Evolutionary conservation across 1,284 basidiomycete genomes (phyloP).

Genomic region (Apiotrichum siamense): DNA sequence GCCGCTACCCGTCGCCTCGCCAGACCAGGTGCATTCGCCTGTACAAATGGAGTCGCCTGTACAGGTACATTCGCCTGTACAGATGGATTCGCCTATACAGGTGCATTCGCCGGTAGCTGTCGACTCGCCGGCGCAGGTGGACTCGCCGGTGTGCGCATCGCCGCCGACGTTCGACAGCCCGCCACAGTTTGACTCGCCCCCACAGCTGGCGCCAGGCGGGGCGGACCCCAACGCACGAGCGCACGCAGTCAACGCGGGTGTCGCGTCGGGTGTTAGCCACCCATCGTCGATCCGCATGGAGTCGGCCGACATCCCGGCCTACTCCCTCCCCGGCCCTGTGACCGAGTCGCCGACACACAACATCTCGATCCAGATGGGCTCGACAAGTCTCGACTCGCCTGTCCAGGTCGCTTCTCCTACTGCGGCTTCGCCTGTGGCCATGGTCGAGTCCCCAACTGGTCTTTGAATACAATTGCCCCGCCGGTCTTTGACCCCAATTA

Average conservation of each 20-base stretch:
- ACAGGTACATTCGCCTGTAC: conserved; percentile 5
- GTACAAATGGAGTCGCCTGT: not conserved
- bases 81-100: conserved; percentile 2
- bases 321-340: not conserved
- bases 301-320: not conserved
- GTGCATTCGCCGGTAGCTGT: not conserved
- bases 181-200: conserved; percentile 1
- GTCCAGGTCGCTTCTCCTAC: conserved; percentile 8
- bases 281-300: not conserved
- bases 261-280: too few relatives aligned
- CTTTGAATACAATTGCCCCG: too few relatives aligned
- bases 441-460: not conserved
- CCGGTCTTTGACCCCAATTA: too few relatives aligned
- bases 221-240: too few relatives aligned
- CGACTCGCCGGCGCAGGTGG: not conserved
- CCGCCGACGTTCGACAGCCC: not conserved
- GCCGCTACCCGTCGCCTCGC: not conserved
- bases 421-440: too few relatives aligned
- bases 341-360: not conserved
- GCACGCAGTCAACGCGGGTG: too few relatives aligned
- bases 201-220: too few relatives aligned
- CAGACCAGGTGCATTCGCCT: conserved; percentile 5
- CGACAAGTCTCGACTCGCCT: conserved; percentile 3
- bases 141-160: not conserved
- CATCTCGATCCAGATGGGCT: not conserved